Conservation (phyloP, 2,329 filamentous ascomycete species). For the Davidsoniella virescens region DNA sequence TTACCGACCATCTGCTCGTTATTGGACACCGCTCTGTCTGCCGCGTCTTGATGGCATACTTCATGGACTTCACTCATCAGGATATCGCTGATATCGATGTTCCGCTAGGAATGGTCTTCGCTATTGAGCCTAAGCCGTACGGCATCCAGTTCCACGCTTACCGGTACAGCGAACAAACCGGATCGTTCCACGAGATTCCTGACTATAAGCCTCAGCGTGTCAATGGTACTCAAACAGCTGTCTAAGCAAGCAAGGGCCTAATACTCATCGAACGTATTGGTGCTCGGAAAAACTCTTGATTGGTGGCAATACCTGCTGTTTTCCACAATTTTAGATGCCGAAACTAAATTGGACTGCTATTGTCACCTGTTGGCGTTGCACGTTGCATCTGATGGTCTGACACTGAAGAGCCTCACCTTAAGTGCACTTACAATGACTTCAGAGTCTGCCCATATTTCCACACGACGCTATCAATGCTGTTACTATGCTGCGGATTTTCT, state of each 20-base stretch:
- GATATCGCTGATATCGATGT: conserved; percentile 92
- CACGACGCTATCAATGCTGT: too few relatives aligned
- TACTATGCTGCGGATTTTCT: too few relatives aligned
- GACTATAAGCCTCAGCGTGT: conserved; percentile 53
- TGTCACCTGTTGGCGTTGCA: too few relatives aligned
- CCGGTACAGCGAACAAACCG: conserved; percentile 60
- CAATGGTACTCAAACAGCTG: neutral
- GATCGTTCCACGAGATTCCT: conserved; percentile 75
- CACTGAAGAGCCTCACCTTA: neutral
- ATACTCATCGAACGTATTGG: too few relatives aligned
- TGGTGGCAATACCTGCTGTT: too few relatives aligned
- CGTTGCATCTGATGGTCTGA: too few relatives aligned
- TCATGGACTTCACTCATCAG: conserved; percentile 77
- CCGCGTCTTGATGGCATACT: conserved; percentile 86
- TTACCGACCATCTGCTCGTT: conserved; percentile 86
- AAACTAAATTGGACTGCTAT: too few relatives aligned
- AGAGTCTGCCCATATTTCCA: too few relatives aligned
- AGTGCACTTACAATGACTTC: neutral
- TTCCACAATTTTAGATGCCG: too few relatives aligned
- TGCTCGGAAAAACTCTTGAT: too few relatives aligned
- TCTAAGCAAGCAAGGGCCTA: too few relatives aligned
- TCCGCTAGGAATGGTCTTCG: conserved; percentile 82
- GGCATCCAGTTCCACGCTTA: conserved; percentile 96
- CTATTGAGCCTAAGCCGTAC: conserved; percentile 93
- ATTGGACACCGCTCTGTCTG: conserved; percentile 87